Evolutionary conservation across 2,329 filamentous ascomycete species (phyloP), one percentile per base, ranked within the genome.

Genomic region (Colletotrichum tamarilloi): DNA sequence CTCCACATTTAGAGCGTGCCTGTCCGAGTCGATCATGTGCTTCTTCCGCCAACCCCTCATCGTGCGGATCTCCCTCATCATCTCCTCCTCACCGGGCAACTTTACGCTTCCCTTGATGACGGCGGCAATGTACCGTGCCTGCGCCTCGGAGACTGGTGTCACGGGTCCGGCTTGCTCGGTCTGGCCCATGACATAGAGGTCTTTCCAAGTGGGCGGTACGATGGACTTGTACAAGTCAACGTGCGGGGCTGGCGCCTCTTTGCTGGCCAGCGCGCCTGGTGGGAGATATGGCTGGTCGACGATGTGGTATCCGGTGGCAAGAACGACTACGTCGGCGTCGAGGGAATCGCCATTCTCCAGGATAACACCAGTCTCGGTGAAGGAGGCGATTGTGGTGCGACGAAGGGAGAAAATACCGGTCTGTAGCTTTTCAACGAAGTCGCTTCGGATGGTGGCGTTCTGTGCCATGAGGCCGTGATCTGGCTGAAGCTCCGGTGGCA

Each of bases 311-410:
- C 89, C 89, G 0, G 88, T 91, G 2, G 84, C 83, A 69, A 84
- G 88, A 6, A 90, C 80, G 0, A 91, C 75, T 0, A 82, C 85
- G 71, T 90, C 87, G 0, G 85, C 80, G 0, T 82, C 75, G 1
- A 90, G 65, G 0, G 73, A 70, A 0, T 80, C 80, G 0, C 86
- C 86, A 12, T 82, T 82, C 1, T 82, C 80, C 1, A 90, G 81
- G 14, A 84, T 74, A 0, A 90, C 82, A 9, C 70, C 70, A 2
- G 53, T 60, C 30, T 70, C 60, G 5, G 77, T 79, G 59, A 84
- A 78, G 26, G 73, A 73, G 9, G 80, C 75, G 46, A 84, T 76
- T 5, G 72, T 72, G 12, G 79, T 77, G 32, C 82, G 78, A 73
- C 83, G 80, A n/a, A 81, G 74, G 3, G 75, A 75, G 74, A 84